Percentiles rank a stretch among this genome's conserved stretches.
Evolutionary conservation across 345 rosid genomes (phyloP).

Genomic region (Turritis glabra): DNA sequence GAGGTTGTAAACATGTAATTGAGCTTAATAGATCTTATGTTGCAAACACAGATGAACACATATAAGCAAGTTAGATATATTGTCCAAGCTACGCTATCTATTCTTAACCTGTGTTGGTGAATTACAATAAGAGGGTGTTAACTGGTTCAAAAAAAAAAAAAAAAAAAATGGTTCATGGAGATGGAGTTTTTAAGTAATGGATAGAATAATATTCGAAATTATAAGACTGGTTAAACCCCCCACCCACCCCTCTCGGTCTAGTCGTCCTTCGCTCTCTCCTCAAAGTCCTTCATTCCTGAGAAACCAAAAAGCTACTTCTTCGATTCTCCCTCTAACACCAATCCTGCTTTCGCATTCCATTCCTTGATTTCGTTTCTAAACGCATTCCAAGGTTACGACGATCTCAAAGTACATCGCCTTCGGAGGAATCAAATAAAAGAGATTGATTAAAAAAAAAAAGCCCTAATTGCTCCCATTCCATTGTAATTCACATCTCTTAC

Average conservation of each 20-base stretch:
- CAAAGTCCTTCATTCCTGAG: not conserved
- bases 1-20: no score
- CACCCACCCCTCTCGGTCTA: not conserved
- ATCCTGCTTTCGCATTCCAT: not conserved
- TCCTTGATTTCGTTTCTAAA: not conserved
- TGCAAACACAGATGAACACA: no score
- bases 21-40: no score
- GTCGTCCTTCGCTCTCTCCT: not conserved
- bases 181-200: no score
- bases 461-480: conserved; percentile 1
- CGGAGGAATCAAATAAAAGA: not conserved
- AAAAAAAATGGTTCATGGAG: no score
- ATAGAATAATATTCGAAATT: not conserved
- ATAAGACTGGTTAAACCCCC: not conserved
- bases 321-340: not conserved
- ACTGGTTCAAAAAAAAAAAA: no score
- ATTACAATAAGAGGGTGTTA: no score
- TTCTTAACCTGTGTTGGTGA: no score
- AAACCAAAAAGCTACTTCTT: conserved; percentile 17
- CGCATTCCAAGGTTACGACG: not conserved
- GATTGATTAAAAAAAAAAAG: not conserved
- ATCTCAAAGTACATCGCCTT: not conserved
- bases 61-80: no score
- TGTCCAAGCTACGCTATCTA: no score
- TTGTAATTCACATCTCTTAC: not conserved